Evolutionary conservation across 208 protist species (phyloP).

Genomic region (Trypanosoma congolense): DNA sequence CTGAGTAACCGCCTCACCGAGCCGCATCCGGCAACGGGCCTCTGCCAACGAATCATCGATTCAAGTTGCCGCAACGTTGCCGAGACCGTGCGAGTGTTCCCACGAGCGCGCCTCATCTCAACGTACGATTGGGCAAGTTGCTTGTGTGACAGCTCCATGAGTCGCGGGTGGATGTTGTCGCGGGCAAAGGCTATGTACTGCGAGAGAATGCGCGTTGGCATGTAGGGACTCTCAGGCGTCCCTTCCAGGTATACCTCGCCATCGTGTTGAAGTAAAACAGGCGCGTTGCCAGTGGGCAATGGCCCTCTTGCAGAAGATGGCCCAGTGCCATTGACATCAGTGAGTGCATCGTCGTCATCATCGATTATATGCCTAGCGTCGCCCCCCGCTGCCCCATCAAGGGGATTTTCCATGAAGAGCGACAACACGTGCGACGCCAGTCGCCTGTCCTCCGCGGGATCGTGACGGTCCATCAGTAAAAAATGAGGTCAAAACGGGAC

Average conservation of each 20-base stretch:
- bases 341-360: conserved; percentile 1
- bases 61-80: conserved; percentile 98
- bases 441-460: conserved; percentile 86
- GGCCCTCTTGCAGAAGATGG: not conserved
- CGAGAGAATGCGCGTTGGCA: conserved; percentile 74
- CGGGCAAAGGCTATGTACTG: conserved; percentile 92
- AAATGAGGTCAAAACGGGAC: conserved; percentile 98
- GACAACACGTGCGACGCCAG: conserved; percentile 96
- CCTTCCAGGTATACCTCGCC: conserved; percentile 75
- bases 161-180: conserved; percentile 73
- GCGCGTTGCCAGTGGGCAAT: conserved; percentile 12
- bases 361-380: not conserved
- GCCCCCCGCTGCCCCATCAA: conserved; percentile 7
- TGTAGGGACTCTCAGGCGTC: conserved; percentile 44
- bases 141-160: conserved; percentile 85
- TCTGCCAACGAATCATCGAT: conserved; percentile 97
- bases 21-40: conserved; percentile 90
- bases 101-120: conserved; percentile 84
- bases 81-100: conserved; percentile 91
- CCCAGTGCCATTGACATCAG: not conserved
- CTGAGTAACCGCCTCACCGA: conserved; percentile 51
- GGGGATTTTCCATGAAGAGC: conserved; percentile 89
- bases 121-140: conserved; percentile 93
- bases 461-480: conserved; percentile 96
- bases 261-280: conserved; percentile 55